Conservation (phyloP, 129 eudicot species). For the Solidago caesia region DNA sequence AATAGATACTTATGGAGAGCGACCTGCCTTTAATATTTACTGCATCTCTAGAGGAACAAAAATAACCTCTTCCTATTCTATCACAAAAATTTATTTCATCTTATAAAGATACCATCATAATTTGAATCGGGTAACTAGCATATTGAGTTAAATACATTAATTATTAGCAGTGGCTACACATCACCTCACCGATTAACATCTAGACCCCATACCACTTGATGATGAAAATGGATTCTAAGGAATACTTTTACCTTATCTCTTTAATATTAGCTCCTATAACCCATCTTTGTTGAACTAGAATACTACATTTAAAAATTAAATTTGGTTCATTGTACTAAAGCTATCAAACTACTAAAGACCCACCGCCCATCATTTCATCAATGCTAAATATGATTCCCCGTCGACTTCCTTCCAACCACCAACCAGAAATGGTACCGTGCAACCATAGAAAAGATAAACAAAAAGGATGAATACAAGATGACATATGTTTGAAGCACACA, state of each 20-base stretch:
- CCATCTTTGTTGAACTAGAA: not conserved
- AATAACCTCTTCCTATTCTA: not conserved
- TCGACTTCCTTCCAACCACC: not conserved
- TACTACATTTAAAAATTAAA: not conserved
- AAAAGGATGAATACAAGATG: too few relatives aligned
- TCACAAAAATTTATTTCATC: not conserved
- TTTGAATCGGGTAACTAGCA: not conserved
- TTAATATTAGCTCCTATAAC: not conserved
- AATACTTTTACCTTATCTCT: slow-evolving; percentile 12
- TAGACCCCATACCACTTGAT: not conserved
- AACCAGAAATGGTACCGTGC: not conserved
- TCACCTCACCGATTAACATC: slow-evolving; percentile 1
- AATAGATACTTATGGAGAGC: not conserved
- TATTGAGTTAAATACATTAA: not conserved
- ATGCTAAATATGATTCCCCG: not conserved
- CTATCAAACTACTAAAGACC: not conserved
- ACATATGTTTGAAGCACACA: not conserved
- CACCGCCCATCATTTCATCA: too few relatives aligned
- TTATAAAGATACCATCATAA: not conserved
- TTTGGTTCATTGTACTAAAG: not conserved
- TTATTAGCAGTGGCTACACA: slow-evolving; percentile 9
- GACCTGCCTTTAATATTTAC: not conserved
- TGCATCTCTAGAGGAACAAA: not conserved
- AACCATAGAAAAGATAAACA: not conserved
- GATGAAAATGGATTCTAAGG: not conserved